Evolutionary conservation across 192 early-diverging fungal species (phyloP).

Genomic region (Linnemannia hyalina): DNA sequence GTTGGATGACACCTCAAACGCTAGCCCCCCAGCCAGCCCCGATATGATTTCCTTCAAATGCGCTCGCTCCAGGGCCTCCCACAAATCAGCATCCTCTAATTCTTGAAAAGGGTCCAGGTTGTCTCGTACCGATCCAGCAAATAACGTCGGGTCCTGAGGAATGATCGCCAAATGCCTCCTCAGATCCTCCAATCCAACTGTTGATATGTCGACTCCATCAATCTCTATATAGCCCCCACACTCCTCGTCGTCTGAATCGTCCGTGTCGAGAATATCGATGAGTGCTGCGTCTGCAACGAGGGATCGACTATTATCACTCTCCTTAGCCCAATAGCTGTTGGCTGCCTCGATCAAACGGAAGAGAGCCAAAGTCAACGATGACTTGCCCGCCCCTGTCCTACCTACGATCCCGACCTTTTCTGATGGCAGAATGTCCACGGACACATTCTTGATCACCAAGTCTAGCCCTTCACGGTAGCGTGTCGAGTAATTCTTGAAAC

Average conservation of each 20-base stretch:
- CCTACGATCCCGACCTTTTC: conserved; percentile 95
- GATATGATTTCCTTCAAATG: conserved; percentile 64
- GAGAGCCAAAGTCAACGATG: conserved; percentile 63
- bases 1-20: conserved; percentile 82
- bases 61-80: conserved; percentile 81
- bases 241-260: conserved; percentile 58
- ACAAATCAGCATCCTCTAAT: conserved; percentile 79
- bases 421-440: conserved; percentile 67
- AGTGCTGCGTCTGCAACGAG: conserved; percentile 3
- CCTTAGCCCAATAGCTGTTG: conserved; percentile 61
- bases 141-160: conserved; percentile 77
- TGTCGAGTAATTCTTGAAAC: conserved; percentile 78
- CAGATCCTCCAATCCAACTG: conserved; percentile 79
- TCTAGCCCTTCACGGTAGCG: conserved; percentile 78
- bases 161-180: conserved; percentile 85
- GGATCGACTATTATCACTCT: conserved; percentile 55
- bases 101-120: conserved; percentile 93
- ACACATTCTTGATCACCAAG: conserved; percentile 82
- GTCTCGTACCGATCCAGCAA: conserved; percentile 71
- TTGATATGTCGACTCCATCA: conserved; percentile 82
- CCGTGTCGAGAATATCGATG: too few relatives aligned
- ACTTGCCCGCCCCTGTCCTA: conserved; percentile 65
- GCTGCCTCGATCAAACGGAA: conserved; percentile 65
- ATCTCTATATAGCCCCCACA: conserved; percentile 75
- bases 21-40: conserved; percentile 62